phyloP scores from a whole-genome alignment of 1,284 basidiomycete genomes.

The Taiwanofungus camphoratus region DNA sequence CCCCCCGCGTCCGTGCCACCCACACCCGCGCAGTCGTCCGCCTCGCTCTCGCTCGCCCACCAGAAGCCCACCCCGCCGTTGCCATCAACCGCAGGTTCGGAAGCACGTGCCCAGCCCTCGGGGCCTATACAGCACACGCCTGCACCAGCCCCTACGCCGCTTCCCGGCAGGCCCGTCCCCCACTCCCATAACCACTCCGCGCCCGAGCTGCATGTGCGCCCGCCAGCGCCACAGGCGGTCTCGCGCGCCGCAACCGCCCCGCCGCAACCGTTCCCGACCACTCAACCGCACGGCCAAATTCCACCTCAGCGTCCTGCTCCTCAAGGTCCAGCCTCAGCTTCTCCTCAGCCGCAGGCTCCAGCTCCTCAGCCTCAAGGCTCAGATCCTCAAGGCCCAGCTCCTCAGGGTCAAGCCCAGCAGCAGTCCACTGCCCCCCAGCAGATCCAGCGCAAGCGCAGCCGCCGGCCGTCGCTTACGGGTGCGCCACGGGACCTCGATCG shows the following conservation, averaged over 20 bases:
- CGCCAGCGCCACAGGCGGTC: constrained; percentile 17
- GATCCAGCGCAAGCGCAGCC: constrained; percentile 20
- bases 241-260: constrained; percentile 19
- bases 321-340: neutral
- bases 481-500: constrained; percentile 51
- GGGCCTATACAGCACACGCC: neutral
- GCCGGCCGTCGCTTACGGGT: constrained; percentile 23
- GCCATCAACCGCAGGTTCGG: no score
- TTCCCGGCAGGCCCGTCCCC: constrained; percentile 13
- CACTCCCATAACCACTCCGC: constrained; percentile 20
- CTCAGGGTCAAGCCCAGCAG: constrained; percentile 7
- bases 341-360: neutral
- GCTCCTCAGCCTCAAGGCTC: constrained; percentile 5
- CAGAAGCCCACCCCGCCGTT: neutral
- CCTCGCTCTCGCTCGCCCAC: neutral
- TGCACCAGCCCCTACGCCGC: neutral
- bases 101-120: no score
- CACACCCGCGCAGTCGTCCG: neutral
- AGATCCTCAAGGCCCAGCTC: neutral
- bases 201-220: constrained; percentile 18
- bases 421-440: constrained; percentile 11
- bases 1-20: neutral
- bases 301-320: neutral
- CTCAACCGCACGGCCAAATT: no score
- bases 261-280: neutral